Base-by-base conservation (phyloP, 306 rosid species). In the Prosopis cineraria region DNA sequence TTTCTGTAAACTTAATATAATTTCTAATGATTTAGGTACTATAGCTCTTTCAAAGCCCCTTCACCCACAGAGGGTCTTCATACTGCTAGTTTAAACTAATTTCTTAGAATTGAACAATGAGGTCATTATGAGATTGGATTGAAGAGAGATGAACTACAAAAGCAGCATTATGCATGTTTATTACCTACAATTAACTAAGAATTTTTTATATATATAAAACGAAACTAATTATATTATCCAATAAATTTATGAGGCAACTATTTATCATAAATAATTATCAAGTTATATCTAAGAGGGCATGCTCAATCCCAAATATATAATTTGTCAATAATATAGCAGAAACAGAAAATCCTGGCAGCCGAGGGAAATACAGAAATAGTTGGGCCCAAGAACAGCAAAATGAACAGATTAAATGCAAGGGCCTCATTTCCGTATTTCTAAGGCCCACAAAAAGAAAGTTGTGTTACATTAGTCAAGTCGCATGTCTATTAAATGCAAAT, bases 401-500 rank as follows among this genome's bases (percentile, higher is more conserved):
- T 50, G 24, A 50, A 50, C 58, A 55, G 62, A 24, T 24, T 4
- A 22, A 33, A 41, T 13, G 27, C 74, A 37, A 72, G 83, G 79
- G 41, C 67, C 67, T 56, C 63, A 40, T 33, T 20, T 20, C 24
- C 43, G 50, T 40, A 73, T 27, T n/a, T 47, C 37, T 75, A 9
- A 47, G 75, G 40, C 80, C 62, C 65, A 25, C 40, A 52, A 34
- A 33, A 55, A 68, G 67, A 59, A 37, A 40, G 39, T 67, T 45
- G 68, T 60, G 19, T 24, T 48, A 24, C 75, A 63, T 16, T 6
- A 48, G 82, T 48, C 41, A 72, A 66, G 50, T 81, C 6, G 40
- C 22, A 16, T 75, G 78, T 60, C 40, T 62, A 68, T 53, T 36
- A 55, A 74, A 73, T 36, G 36, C 24, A 78, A 75, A 40, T 5